These are phyloP conservation scores for Leishmania tropica DNA, from an alignment of 208 protist genomes.

Conservation along the genomic window DNA sequence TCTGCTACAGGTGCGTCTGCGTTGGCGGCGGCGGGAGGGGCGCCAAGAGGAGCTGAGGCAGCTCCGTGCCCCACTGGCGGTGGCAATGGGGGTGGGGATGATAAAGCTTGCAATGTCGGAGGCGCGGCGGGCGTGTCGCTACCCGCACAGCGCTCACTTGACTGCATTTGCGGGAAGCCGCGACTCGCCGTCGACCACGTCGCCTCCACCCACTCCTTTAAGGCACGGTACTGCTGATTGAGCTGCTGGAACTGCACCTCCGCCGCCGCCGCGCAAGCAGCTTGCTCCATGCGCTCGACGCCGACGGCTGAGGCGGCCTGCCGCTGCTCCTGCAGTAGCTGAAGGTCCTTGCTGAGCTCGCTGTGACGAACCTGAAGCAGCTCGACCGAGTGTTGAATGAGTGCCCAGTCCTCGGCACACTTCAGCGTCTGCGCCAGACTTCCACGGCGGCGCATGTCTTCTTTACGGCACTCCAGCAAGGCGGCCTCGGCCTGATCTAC, in stretches of 20 bases:
- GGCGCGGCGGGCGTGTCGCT: background rate
- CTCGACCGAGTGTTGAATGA: constrained; percentile 38
- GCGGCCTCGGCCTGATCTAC: constrained; percentile 7
- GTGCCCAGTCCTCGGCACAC: constrained; percentile 61
- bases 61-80: background rate
- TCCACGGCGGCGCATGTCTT: constrained; percentile 30
- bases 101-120: background rate
- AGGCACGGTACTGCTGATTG: background rate
- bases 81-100: background rate
- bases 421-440: constrained; percentile 37
- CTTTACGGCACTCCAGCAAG: constrained; percentile 15
- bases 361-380: constrained; percentile 21
- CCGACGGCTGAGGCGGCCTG: background rate
- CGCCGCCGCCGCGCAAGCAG: background rate
- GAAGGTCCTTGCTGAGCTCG: constrained; percentile 23
- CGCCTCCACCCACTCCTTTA: constrained; percentile 4
- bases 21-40: background rate
- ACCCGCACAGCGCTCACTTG: background rate
- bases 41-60: background rate
- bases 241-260: constrained; percentile 8
- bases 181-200: background rate
- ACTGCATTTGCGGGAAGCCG: background rate
- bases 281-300: background rate
- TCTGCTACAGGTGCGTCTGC: background rate
- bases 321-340: constrained; percentile 9